Base-by-base conservation (phyloP, 805 yeast genomes). In the Yamadazyma philogaea region DNA sequence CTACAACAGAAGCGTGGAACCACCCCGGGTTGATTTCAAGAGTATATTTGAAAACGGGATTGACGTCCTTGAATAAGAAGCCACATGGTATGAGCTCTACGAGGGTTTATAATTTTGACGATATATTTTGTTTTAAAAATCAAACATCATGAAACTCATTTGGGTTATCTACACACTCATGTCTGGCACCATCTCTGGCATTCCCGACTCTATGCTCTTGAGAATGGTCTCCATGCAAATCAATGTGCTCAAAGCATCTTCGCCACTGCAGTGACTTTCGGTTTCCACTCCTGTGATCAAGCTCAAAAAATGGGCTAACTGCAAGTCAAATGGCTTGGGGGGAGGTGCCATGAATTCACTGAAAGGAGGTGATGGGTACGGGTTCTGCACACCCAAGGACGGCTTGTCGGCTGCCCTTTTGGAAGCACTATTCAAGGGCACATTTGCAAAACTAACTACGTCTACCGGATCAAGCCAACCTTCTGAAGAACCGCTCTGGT, bases 151-250 rank as follows among this genome's bases (percentile, higher is more conserved):
- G 24, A 28, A n/a, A 33, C 12, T 24, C 28, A 24, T 24, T 11
- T 3, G 28, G 28, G 28, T 24, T 11, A 24, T 24, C 28, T 24
- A 24, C 12, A 24, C 28, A 24, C 4, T 16, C 33, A 42, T 39
- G 2, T 20, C 48, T 43, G 54, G 24, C 45, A 51, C 52, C 33
- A 42, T 6, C 7, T 51, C 57, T 8, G 54, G 56, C 38, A 54
- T 35, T 2, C 66, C 72, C 11, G 66, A 53, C 21, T 59, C 57
- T 15, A 66, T 55, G 7, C 68, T 60, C 39, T 53, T 53, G 24
- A 60, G 31, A 0, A 68, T 70, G 1, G 72, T 71, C 30, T 66
- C 66, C 27, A 67, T 61, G 43, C 70, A 64, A n/a, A 66, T 53
- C 19, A 66, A 50, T 2, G 71, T 66, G 11, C 60, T 54, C 41